Evolutionary conservation across 2,329 filamentous ascomycete species (phyloP), one percentile per base, ranked within the genome.

Genomic region (Aspergillus thermomutatus): DNA sequence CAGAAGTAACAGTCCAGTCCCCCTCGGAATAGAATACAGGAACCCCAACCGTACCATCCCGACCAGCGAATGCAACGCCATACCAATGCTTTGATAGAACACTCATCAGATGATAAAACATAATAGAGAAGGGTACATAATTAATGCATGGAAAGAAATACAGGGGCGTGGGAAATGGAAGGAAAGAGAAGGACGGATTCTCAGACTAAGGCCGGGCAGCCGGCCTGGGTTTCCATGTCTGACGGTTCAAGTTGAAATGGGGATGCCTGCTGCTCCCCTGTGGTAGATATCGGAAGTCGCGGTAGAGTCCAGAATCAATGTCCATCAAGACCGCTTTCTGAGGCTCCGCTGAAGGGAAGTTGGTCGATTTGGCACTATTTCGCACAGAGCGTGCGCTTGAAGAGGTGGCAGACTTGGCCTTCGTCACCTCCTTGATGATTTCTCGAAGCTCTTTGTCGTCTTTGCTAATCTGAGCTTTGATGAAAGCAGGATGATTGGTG

Each of bases 391-490:
- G 60, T n/a, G 67, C 6, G 10, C 41, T 57, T 11, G 69, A 49
- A 4, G 65, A 25, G n/a, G 64, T n/a, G 26, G 57, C 37, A 26
- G 62, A 40, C 26, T 64, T 65, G 37, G 63, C 61, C 65, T 80
- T 82, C 56, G 75, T 81, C 54, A 80, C 72, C 1, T 87, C 82
- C 60, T 84, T 88, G 63, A 95, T 74, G 43, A 96, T 87, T 0
- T 88, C 82, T 11, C 81, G 81, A 1, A 97, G 78, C 69, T 97
- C 92, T 27, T 83, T 76, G 45, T 95, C 90, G 53, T 86, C 81
- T 34, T 80, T 83, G 5, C 86, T 85, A 64, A 97, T 94, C 73
- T 99, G 94, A 0, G 94, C 93, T 66, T 84, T 87, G 51, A 97
- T 82, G 69, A 94, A 94, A 8, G 80, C 75, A 3, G 86, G 67